Evolutionary conservation across 1,284 basidiomycete genomes (phyloP).

Genomic region (Puccinia hordei): DNA sequence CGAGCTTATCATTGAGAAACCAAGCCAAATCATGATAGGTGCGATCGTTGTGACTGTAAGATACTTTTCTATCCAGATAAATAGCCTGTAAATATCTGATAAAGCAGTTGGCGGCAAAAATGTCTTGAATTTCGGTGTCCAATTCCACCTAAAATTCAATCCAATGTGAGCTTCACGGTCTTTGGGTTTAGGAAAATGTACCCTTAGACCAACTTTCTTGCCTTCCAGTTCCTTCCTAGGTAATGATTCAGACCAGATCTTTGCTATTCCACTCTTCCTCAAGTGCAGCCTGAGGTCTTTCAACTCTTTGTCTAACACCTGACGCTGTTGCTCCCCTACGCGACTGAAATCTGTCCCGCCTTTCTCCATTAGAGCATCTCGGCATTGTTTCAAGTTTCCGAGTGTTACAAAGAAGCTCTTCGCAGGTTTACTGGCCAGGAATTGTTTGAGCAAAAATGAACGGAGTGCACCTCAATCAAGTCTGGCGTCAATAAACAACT

Average conservation of each 20-base stretch:
- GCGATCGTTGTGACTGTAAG: background rate
- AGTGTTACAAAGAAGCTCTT: constrained; percentile 4
- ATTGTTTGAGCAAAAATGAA: background rate
- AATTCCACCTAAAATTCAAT: constrained; percentile 1
- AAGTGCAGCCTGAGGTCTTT: background rate
- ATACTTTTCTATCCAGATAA: background rate
- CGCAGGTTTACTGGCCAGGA: background rate
- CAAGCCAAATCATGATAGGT: constrained; percentile 12
- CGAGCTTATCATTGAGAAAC: background rate
- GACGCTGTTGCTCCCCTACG: background rate
- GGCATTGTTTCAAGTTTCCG: constrained; percentile 16
- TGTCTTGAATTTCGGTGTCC: constrained; percentile 10
- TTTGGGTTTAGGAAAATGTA: background rate
- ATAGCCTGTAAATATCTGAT: background rate
- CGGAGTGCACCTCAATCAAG: background rate
- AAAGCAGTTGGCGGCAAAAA: background rate
- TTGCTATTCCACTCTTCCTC: constrained; percentile 6
- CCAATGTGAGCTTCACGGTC: background rate
- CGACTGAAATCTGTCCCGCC: background rate
- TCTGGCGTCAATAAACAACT: background rate
- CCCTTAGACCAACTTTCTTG: background rate
- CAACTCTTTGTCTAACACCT: constrained; percentile 2
- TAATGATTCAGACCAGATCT: background rate
- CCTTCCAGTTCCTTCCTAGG: background rate
- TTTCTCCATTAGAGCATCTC: background rate